Evolutionary conservation across 176 grass and related monocot genomes (phyloP), one percentile per base, ranked within the genome.

Genomic region (Paspalum vaginatum): DNA sequence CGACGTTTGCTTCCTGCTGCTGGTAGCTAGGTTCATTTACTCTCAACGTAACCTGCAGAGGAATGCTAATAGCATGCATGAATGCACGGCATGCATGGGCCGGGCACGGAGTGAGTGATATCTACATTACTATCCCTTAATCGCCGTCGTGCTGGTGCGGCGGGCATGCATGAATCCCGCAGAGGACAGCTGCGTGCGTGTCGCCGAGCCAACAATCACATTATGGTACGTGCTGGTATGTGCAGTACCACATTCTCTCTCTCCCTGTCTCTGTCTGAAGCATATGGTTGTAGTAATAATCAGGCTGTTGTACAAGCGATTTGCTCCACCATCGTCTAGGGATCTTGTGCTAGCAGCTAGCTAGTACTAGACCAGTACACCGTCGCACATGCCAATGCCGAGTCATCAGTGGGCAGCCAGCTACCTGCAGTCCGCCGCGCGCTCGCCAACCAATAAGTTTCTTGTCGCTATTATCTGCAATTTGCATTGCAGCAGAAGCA

Each of bases 251-350:
- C 21, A 49, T 70, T 56, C 2, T 51, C 70, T 15, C 12, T 52
- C 42, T 47, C 11, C 8, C 45, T 47, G 8, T 11, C 45, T 47
- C 9, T 32, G 2, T 20, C 56, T 5, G 56, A 43, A 27, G 51
- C 12, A 51, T 44, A 51, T 26, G 18, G 9, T 25, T 38, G 26
- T 50, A 51, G 9, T 48, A 52, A 43, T 75, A 42, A 49, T 20
- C 60, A 74, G 37, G 9, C 18, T 74, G 49, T 9, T 44, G 54
- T 75, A 59, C 72, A 56, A 74, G 7, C 22, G 45, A 25, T 77
- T 68, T 60, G 45, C 5, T 62, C 32, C 32, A 32, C 32, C 32
- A 32, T 32, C 32, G 3, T 32, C 69, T 59, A n/a, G 43, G 26
- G 40, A 38, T 72, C 62, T 44, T 65, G 24, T 26, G 2, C 20